A percentile compares a stretch with the other conserved stretches of the same genome.
Evolutionary conservation across 495 filamentous ascomycete genomes (phyloP).

Genomic region (Hypoxylon intermedium): DNA sequence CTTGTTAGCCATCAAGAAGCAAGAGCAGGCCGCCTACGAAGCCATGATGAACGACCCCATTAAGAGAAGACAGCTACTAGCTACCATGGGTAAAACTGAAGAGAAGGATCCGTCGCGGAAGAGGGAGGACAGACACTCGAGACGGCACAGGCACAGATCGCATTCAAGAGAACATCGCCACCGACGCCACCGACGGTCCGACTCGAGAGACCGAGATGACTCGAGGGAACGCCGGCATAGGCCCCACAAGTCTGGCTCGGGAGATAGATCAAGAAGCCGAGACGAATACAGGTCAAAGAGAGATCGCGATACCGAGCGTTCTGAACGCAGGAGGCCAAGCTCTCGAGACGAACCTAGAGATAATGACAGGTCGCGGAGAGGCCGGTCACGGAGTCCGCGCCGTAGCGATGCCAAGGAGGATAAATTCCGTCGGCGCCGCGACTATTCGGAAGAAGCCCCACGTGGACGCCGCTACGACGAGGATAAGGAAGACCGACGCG

Average conservation of each 20-base stretch:
- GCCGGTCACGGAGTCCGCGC: constrained; percentile 43
- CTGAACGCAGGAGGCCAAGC: constrained; percentile 27
- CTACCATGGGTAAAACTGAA: constrained; percentile 62
- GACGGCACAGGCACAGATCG: constrained; percentile 52
- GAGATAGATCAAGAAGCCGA: constrained; percentile 41
- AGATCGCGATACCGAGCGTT: constrained; percentile 22
- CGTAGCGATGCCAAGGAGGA: constrained; percentile 40
- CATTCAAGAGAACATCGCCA: constrained; percentile 54
- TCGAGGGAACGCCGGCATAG: constrained; percentile 50
- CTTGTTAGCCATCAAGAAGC: constrained; percentile 86
- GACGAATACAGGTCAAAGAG: constrained; percentile 45
- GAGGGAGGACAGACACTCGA: constrained; percentile 58
- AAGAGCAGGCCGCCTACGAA: constrained; percentile 91
- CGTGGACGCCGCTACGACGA: constrained; percentile 26
- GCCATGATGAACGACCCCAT: constrained; percentile 84
- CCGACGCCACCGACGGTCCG: constrained; percentile 53
- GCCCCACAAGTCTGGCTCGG: constrained; percentile 42
- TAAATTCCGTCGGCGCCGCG: constrained; percentile 33
- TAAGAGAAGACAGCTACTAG: constrained; percentile 71
- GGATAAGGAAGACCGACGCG: constrained; percentile 33
- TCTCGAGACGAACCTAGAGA: constrained; percentile 37
- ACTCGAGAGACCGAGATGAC: constrained; percentile 48
- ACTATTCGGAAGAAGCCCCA: constrained; percentile 37
- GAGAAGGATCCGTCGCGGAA: constrained; percentile 49
- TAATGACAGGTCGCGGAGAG: constrained; percentile 34